Base-by-base conservation (phyloP, 2,329 filamentous ascomycete genomes). In the Trichoderma sp. region DNA sequence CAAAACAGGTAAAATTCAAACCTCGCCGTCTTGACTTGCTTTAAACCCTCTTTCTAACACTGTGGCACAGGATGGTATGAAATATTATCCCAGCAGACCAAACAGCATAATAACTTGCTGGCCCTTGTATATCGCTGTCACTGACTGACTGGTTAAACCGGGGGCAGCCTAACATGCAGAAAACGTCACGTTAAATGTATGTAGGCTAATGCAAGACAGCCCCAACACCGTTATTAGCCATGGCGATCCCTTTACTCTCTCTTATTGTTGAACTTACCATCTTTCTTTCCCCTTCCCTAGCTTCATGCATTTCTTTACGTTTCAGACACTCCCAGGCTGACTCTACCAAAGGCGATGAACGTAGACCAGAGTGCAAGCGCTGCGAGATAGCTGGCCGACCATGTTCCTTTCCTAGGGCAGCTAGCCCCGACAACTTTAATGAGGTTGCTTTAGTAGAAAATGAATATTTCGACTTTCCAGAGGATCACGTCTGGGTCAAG, bases 161-260 rank as follows among this genome's bases (percentile, higher is more conserved):
- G 58, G 36, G 43, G 50, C 43, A 70, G 58, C 43, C 23, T 70
- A 28, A 63, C 67, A n/a, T 70, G 67, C 58, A 63, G 67, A 15
- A 70, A 62, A 62, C 67, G 67, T 20, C 67, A 61, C 47, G 39
- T 70, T 6, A 62, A 70, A 17, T 70, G 67, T 70, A 61, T 63
- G 67, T 70, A 50, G 55, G 58, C 39, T 62, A 53, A 62, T 57
- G 47, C 50, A 34, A 5, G 43, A 12, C 20, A 55, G 6, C 43
- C 43, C 43, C 15, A 20, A 20, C n/a, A 20, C n/a, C n/a, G 11
- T 50, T 23, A 20, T 11, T n/a, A 57, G 12, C 30, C n/a, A n/a
- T 36, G 28, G 11, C n/a, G 43, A 57, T n/a, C n/a, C 28, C 3
- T 13, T 8, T 66, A 17, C 43, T 57, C 47, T 28, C 9, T 20